Evolutionary conservation across 2,329 filamentous ascomycete genomes (phyloP), one percentile per base, ranked within the genome.

Genomic region (Aspergillus eucalypticola): DNA sequence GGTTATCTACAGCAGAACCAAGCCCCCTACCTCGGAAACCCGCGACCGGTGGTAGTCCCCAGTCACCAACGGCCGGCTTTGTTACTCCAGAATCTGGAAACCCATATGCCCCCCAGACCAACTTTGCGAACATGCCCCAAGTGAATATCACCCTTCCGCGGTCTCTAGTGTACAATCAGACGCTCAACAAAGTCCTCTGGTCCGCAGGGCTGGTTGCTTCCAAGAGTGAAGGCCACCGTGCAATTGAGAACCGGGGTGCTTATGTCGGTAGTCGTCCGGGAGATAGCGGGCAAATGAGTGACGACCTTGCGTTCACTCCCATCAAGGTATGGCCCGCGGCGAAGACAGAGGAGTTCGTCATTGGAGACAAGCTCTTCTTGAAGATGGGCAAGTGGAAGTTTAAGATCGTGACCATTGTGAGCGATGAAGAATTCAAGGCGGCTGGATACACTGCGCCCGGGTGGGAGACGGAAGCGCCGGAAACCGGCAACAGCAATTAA

Each of bases 301-400:
- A 79, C 55, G 73, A 73, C 6, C 69, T 87, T 32, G 74, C 75
- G 2, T 88, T 84, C 71, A 78, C 78, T 0, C 79, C 79, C 1
- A 79, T 86, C 29, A 78, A 78, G 41, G 68, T 77, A 2, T 80
- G 79, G 73, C 67, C 71, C 1, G 66, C 71, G 0, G 72, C 76
- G 2, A 77, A 79, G 50, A 81, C 81, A 0, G 70, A 81, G 15
- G 76, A 81, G 17, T 84, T 79, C 56, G 72, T 86, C 38, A 71
- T 85, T 5, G 79, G 75, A 27, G 75, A 81, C 1, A 69, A 83
- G 2, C 65, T 88, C n/a, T 79, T 88, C 8, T 64, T 88, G 8
- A 77, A 84, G 61, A 66, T 82, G 2, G 86, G 86, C 7, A 88
- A 88, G 68, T 86, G 83, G 79, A 86, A 84, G 66, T 77, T 87